phyloP scores from a whole-genome alignment of 345 rosid species.

The Hibiscus tridactylites region DNA sequence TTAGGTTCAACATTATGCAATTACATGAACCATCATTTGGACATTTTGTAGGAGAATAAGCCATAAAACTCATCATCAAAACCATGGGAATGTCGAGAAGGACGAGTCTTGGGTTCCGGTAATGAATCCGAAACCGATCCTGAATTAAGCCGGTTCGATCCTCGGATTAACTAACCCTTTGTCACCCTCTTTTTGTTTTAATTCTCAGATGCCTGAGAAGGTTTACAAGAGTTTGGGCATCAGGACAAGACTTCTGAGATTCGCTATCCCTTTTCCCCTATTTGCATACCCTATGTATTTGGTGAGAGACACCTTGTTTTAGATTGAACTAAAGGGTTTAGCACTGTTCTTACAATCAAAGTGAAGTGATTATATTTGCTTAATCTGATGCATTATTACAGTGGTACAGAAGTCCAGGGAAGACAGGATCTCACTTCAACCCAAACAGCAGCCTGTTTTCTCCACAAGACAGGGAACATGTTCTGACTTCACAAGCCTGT shows the following conservation, averaged over 20 bases:
- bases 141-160: background rate
- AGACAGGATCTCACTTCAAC: constrained; percentile 83
- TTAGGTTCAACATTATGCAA: background rate
- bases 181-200: background rate
- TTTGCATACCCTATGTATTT: constrained; percentile 63
- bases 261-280: constrained; percentile 54
- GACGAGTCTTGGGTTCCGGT: constrained; percentile 89
- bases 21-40: background rate
- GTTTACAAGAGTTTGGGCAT: constrained; percentile 33
- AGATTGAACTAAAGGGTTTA: background rate
- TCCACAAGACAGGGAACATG: constrained; percentile 56
- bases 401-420: constrained; percentile 93
- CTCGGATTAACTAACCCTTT: background rate
- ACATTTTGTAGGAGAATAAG: constrained; percentile 61
- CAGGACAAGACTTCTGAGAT: constrained; percentile 40
- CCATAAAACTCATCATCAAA: constrained; percentile 82
- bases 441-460: constrained; percentile 67
- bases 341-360: no score
- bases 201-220: constrained; percentile 54
- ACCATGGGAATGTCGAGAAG: constrained; percentile 80
- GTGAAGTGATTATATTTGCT: background rate
- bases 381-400: constrained; percentile 14
- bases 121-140: background rate
- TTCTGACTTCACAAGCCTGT: constrained; percentile 60
- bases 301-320: constrained; percentile 30